Conservation (phyloP, 108 stramenopile genomes). For the Cyclotella sp. region DNA sequence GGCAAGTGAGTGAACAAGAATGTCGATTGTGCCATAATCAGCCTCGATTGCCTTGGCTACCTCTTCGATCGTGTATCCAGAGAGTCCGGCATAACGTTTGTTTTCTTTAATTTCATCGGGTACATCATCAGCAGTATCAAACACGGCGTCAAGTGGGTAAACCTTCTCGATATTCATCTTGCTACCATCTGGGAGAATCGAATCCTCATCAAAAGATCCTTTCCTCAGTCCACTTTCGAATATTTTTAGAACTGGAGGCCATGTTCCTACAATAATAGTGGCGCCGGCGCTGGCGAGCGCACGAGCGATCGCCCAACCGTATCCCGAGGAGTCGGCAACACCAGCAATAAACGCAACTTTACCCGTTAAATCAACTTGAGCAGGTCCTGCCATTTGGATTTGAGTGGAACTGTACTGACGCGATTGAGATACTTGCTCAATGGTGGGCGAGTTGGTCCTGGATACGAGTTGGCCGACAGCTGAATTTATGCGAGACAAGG, state of each 20-base stretch:
- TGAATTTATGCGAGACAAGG: conserved; percentile 8
- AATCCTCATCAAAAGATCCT: conserved; percentile 91
- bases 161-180: conserved; percentile 95
- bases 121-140: conserved; percentile 93
- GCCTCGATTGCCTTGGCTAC: conserved; percentile 92
- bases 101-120: conserved; percentile 94
- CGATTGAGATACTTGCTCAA: conserved; percentile 44
- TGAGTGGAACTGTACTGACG: conserved; percentile 52
- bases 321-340: conserved; percentile 97
- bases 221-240: conserved; percentile 90
- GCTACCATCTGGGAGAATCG: conserved; percentile 82
- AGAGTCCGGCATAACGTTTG: conserved; percentile 95
- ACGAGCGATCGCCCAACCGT: conserved; percentile 98
- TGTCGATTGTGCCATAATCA: conserved; percentile 98
- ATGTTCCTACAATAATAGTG: conserved; percentile 97
- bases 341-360: conserved; percentile 98
- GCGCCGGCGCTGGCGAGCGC: conserved; percentile 95
- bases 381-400: conserved; percentile 63
- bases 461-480: conserved; percentile 47
- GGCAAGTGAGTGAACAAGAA: conserved; percentile 97
- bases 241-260: conserved; percentile 98
- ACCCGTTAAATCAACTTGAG: conserved; percentile 80
- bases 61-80: conserved; percentile 95
- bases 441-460: conserved; percentile 31
- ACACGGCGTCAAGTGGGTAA: conserved; percentile 98